Evolutionary conservation across 306 rosid species (phyloP).

Genomic region (Aeschynomene evenia): DNA sequence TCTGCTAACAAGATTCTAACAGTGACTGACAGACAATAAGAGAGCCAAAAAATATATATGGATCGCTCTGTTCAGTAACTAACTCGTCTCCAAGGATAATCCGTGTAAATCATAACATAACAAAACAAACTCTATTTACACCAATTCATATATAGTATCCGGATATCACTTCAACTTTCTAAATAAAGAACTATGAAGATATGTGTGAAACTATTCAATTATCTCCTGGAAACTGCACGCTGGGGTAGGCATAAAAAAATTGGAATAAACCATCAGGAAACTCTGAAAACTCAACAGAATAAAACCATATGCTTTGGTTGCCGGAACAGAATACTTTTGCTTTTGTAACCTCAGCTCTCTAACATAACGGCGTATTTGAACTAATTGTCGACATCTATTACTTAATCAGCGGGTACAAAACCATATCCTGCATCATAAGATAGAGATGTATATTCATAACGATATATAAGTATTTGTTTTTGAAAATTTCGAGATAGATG

Average conservation of each 20-base stretch:
- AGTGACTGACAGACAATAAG: not conserved
- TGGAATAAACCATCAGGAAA: constrained; percentile 33
- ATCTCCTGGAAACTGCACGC: constrained; percentile 6
- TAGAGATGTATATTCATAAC: not conserved
- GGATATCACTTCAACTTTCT: constrained; percentile 11
- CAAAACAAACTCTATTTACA: constrained; percentile 28
- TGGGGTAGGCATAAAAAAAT: constrained; percentile 30
- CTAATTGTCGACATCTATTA: constrained; percentile 37
- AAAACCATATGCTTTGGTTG: constrained; percentile 23
- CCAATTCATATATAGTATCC: not conserved
- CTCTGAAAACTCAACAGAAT: constrained; percentile 16
- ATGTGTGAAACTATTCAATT: constrained; percentile 7
- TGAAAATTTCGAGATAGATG: constrained; percentile 1
- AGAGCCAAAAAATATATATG: not conserved
- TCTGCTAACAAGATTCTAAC: not conserved
- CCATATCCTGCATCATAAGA: constrained; percentile 67
- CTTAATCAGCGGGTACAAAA: constrained; percentile 70
- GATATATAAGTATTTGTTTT: not conserved
- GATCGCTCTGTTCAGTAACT: constrained; percentile 1
- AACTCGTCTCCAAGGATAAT: not conserved
- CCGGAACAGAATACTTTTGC: constrained; percentile 29
- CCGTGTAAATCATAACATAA: not conserved
- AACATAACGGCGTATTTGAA: constrained; percentile 27
- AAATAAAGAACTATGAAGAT: constrained; percentile 11
- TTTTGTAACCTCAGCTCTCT: constrained; percentile 38